Base-by-base conservation (phyloP, 495 filamentous ascomycete genomes). In the Chaetomium fimeti region DNA sequence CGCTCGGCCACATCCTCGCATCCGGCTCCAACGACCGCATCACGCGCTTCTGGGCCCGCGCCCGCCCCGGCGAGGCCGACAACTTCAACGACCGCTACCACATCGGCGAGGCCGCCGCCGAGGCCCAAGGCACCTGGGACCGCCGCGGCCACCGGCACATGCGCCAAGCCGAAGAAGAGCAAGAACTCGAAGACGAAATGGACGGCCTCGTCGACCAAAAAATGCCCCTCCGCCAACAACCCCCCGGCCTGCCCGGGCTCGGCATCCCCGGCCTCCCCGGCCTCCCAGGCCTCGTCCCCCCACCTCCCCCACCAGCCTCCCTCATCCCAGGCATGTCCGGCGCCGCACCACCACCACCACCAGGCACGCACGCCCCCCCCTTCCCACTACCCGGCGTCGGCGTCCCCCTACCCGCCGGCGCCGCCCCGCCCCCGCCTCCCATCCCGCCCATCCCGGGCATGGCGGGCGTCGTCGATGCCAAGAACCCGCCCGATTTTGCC, bases 21-120 rank as follows among this genome's bases (percentile, higher is more conserved):
- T 96, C 94, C n/a, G 94, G 94, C 5, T 97, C 93, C 3, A 98
- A 98, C 74, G 94, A 98, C 75, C 89, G 93, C 53, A 91, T 95
- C 52, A 97, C 94, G 9, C 86, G 93, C 40, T 98, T 98, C 79
- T 98, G 94, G 94, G 90, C 91, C 16, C 86, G 94, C 22, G 81
- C 90, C 8, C 81, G 94, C 53, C 94, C 94, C 3, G 94, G 94
- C 36, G 94, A 97, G 57, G 66, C 67, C 9, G 87, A 88, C 61
- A 88, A 87, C 71, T 86, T 90, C 79, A 91, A 89, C 70, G 94
- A 98, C 74, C 85, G 91, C 49, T 96, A 93, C 73, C 94, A 98
- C 70, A 92, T 97, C 62, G 94, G 94, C 45, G 92, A 97, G 75
- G 87, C 89, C 38, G 93, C 91, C 1, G 93, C 94, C 20, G 91